A percentile compares a stretch with the other conserved stretches of the same genome.
Evolutionary conservation across 1,139 yeast species (phyloP).

Genomic region (Tardiomyces digboiensis): DNA sequence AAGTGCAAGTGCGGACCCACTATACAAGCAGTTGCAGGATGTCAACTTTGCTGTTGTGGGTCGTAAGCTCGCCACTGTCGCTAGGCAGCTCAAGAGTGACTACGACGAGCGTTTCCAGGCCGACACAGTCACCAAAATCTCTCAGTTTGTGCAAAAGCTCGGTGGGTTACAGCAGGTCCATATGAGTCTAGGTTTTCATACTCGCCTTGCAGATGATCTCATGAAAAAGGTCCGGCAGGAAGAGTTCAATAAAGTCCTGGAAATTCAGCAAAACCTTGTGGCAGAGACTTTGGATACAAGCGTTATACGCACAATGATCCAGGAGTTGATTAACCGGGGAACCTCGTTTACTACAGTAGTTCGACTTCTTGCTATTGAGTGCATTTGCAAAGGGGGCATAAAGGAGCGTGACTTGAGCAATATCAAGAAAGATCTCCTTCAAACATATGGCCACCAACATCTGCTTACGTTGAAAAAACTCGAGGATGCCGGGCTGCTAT

Average conservation of each 20-base stretch:
- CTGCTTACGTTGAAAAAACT: constrained; percentile 28
- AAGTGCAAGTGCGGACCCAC: constrained; percentile 28
- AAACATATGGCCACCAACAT: constrained; percentile 50
- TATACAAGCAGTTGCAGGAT: constrained; percentile 45
- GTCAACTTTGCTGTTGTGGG: constrained; percentile 80
- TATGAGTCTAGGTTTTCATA: constrained; percentile 62
- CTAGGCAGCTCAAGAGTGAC: constrained; percentile 59
- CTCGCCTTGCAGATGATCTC: constrained; percentile 62
- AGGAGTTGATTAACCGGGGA: constrained; percentile 38
- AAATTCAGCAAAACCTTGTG: constrained; percentile 66
- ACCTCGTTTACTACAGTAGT: constrained; percentile 34
- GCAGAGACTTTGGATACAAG: constrained; percentile 46
- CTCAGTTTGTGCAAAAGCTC: constrained; percentile 59
- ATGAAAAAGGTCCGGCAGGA: constrained; percentile 42
- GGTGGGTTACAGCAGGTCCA: constrained; percentile 62
- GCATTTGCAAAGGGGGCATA: constrained; percentile 56
- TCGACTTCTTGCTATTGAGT: constrained; percentile 43
- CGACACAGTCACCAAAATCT: constrained; percentile 55
- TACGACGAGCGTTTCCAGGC: constrained; percentile 55
- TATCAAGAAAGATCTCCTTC: constrained; percentile 41
- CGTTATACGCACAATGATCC: constrained; percentile 38
- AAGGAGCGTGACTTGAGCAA: constrained; percentile 46
- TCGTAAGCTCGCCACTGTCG: constrained; percentile 55
- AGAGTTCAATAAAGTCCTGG: constrained; percentile 47
- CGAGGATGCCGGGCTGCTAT: constrained; percentile 31